Percentiles rank a stretch among this genome's conserved stretches.
Conservation (phyloP, 495 filamentous ascomycete genomes). For the Aspergillus conjunctus region DNA sequence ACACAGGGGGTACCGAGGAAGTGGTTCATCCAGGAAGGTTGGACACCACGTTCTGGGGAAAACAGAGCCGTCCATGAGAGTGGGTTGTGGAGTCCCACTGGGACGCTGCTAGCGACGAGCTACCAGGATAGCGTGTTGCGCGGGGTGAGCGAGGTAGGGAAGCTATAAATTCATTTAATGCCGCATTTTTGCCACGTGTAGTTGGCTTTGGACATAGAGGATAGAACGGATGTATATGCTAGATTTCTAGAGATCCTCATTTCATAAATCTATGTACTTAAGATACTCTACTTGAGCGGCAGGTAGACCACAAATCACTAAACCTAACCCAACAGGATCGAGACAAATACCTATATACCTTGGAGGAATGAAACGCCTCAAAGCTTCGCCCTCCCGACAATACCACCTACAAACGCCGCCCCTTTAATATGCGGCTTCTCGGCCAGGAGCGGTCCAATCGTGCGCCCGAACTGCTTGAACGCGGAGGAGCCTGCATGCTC, state of each 20-base stretch:
- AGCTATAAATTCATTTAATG: constrained; percentile 26
- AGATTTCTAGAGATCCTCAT: background rate
- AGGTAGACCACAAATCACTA: background rate
- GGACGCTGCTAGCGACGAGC: constrained; percentile 62
- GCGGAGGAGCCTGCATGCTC: constrained; percentile 20
- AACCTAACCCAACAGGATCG: background rate
- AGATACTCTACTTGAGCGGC: no score
- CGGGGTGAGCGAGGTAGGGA: constrained; percentile 26
- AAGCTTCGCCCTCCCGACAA: constrained; percentile 27
- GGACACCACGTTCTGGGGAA: constrained; percentile 55
- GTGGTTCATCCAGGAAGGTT: constrained; percentile 72
- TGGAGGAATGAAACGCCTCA: background rate
- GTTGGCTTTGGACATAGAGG: background rate
- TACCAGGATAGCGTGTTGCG: constrained; percentile 63
- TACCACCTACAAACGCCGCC: constrained; percentile 20
- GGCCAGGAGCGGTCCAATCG: constrained; percentile 18
- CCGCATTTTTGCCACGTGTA: background rate
- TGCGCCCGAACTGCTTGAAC: constrained; percentile 23
- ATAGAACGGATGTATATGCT: background rate
- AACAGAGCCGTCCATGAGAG: constrained; percentile 63
- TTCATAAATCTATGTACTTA: background rate
- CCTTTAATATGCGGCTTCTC: constrained; percentile 21
- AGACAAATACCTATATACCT: constrained; percentile 1
- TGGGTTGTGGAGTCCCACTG: constrained; percentile 63
- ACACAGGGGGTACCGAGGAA: constrained; percentile 38